These are phyloP conservation scores for Periconia sp. DNA, from an alignment of 2,329 filamentous ascomycete genomes.

Conservation along the genomic window DNA sequence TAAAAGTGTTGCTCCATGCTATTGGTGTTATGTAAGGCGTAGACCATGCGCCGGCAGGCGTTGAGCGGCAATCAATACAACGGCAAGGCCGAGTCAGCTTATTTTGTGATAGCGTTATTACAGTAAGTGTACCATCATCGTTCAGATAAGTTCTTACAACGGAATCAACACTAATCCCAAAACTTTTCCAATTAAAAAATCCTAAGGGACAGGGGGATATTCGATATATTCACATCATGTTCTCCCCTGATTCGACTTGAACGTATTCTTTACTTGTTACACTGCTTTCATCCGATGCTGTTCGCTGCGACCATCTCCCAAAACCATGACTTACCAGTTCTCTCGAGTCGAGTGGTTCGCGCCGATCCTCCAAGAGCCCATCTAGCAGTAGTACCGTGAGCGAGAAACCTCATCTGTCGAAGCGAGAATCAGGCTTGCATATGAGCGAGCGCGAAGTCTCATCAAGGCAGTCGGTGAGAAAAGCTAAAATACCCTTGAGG, in stretches of 20 bases:
- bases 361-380: conserved; percentile 5
- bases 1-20: neutral
- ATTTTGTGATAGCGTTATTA: neutral
- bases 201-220: too few species aligned
- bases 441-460: conserved; percentile 7
- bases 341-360: conserved; percentile 4
- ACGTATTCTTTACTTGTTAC: conserved; percentile 6
- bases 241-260: conserved; percentile 4
- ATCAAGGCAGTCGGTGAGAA: conserved; percentile 3
- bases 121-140: neutral
- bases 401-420: conserved; percentile 3
- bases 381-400: conserved; percentile 3
- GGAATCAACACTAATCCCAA: neutral
- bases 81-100: neutral
- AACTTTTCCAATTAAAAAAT: conserved; percentile 3
- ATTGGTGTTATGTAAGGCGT: neutral
- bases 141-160: neutral
- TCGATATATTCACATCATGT: conserved; percentile 7
- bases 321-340: conserved; percentile 3
- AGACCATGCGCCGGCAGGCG: neutral
- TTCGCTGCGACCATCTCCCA: conserved; percentile 1
- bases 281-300: conserved; percentile 3
- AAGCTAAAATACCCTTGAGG: conserved; percentile 1
- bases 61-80: neutral
- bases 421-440: conserved; percentile 5